Evolutionary conservation across 257 asterid species (phyloP).

Genomic region (Solanum ossicruentum): DNA sequence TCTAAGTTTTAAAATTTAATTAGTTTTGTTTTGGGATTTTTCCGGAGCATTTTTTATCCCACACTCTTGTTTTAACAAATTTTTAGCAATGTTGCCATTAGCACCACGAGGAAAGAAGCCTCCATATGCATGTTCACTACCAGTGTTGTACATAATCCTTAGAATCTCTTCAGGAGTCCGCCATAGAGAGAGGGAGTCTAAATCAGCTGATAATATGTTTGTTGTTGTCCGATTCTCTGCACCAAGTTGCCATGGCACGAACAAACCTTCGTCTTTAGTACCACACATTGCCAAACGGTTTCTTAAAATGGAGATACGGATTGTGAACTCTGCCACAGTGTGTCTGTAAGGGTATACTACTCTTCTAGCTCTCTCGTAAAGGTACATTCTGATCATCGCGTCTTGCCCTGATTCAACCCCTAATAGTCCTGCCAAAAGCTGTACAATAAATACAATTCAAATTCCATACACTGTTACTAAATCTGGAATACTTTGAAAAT

Average conservation of each 20-base stretch:
- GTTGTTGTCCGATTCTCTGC: constrained; percentile 22
- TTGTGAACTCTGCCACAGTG: constrained; percentile 39
- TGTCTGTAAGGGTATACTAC: constrained; percentile 22
- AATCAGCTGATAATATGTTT: constrained; percentile 35
- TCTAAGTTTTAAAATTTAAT: not conserved
- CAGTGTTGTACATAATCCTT: constrained; percentile 21
- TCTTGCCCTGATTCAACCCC: constrained; percentile 52
- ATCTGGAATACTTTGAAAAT: not conserved
- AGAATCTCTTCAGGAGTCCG: constrained; percentile 30
- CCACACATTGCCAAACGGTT: constrained; percentile 34
- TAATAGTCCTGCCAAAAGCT: constrained; percentile 39
- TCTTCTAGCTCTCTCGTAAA: constrained; percentile 18
- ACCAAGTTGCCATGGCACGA: constrained; percentile 28
- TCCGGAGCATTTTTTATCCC: not conserved
- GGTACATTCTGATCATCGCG: constrained; percentile 33
- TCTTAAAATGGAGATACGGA: constrained; percentile 20
- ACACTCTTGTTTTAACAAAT: not conserved
- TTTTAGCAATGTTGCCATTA: constrained; percentile 14
- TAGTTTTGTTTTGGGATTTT: not conserved
- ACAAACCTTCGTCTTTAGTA: constrained; percentile 32
- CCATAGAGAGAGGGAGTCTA: constrained; percentile 23
- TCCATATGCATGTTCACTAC: constrained; percentile 22
- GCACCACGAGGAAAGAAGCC: constrained; percentile 39
- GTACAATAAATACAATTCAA: not conserved
- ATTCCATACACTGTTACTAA: not conserved